Conservation (phyloP, 768 basidiomycete species). For the Boletus reticuloceps region DNA sequence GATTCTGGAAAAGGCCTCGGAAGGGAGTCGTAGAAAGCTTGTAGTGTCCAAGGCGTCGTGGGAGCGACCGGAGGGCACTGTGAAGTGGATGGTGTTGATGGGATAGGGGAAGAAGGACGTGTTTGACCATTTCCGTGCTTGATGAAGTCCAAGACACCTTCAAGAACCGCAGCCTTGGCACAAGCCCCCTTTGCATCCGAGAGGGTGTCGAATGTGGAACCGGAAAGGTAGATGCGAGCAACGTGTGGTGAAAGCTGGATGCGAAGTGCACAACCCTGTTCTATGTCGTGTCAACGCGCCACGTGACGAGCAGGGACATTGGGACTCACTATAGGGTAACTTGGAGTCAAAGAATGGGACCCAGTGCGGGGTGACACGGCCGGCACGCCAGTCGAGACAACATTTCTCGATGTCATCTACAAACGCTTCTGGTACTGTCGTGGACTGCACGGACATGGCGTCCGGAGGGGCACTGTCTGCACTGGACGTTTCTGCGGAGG, state of each 20-base stretch:
- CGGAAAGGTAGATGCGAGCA: conserved; percentile 51
- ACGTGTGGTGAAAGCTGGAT: conserved; percentile 51
- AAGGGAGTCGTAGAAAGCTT: conserved; percentile 61
- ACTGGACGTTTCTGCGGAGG: neutral
- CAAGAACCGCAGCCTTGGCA: conserved; percentile 49
- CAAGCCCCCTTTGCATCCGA: conserved; percentile 51
- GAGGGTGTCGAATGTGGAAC: conserved; percentile 39
- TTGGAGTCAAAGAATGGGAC: conserved; percentile 47
- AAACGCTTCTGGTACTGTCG: neutral
- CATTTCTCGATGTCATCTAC: conserved; percentile 49
- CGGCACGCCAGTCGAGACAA: conserved; percentile 54
- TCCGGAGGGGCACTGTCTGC: neutral
- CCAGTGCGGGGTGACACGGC: conserved; percentile 53
- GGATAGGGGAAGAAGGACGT: conserved; percentile 29
- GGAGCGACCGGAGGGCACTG: neutral
- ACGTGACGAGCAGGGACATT: neutral
- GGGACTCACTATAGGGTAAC: conserved; percentile 40
- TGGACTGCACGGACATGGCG: neutral
- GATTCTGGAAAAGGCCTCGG: conserved; percentile 62
- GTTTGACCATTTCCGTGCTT: conserved; percentile 52
- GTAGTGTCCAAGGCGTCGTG: conserved; percentile 40
- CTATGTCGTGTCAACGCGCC: conserved; percentile 24
- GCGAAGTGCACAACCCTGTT: conserved; percentile 55
- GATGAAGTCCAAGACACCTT: conserved; percentile 60
- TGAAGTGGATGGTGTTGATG: conserved; percentile 1